Base-by-base conservation (phyloP, 192 early-diverging fungal species). In the Bifiguratus adelaidae region DNA sequence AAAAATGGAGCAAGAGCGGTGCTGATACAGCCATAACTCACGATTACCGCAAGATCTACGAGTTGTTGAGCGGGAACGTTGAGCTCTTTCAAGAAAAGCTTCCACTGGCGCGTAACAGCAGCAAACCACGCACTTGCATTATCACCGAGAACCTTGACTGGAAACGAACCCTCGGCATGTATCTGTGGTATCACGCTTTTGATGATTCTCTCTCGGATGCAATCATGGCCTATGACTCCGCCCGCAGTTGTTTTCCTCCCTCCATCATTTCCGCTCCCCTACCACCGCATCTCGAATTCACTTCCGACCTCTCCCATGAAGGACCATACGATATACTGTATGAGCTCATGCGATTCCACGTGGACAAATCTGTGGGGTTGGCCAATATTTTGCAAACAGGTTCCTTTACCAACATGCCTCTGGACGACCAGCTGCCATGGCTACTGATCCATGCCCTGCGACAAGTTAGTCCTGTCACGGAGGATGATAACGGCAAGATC, bases 401-500 rank as follows among this genome's bases (percentile, higher is more conserved):
- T 35, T 71, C 72, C 5, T 70, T 87, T 44, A 54, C 73, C 1
- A 55, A 73, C 0, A 65, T 78, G 16, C 50, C 61, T 8, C 55
- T 82, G 13, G 90, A 91, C 54, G 68, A 76, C 44, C 79, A 82
- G 2, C 52, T 88, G 30, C 49, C 77, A 3, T 88, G 82, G 73
- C 26, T 82, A n/a, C 62, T 91, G 28, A 77, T 72, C 36, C 52
- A 67, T 29, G 47, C 53, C 7, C 30, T 42, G 6, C 66, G 74
- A 9, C 62, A 73, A 40, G 13, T 47, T 20, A n/a, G n/a, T n/a
- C n/a, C n/a, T n/a, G 41, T 67, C 30, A 65, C 68, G 4, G 66
- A 63, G 12, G 79, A 77, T 44, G 60, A 58, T 15, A 73, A 74
- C 30, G 47, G 58, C 9, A 7, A 15, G 13, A 20, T 29, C 19